Conservation (phyloP, 768 basidiomycete species). For the Gautieria morchelliformis region DNA sequence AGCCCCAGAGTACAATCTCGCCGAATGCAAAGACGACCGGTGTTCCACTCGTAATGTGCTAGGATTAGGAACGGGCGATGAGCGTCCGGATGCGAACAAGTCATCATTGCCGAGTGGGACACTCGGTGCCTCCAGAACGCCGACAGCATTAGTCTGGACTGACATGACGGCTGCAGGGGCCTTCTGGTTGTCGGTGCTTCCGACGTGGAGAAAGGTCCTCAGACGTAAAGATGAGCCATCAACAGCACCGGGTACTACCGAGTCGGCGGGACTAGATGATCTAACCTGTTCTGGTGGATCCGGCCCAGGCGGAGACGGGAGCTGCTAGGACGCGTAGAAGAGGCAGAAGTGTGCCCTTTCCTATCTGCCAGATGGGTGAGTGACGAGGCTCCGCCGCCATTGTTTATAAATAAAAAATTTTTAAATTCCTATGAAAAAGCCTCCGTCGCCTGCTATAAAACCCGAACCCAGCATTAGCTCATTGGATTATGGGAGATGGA, state of each 20-base stretch:
- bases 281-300: constrained; percentile 34
- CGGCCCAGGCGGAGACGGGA: constrained; percentile 15
- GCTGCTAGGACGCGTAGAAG: constrained; percentile 25
- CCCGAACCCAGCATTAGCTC: too few relatives aligned
- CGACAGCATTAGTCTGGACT: constrained; percentile 73
- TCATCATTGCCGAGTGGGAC: constrained; percentile 48
- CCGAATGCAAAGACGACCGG: constrained; percentile 41
- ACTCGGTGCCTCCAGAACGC: constrained; percentile 69
- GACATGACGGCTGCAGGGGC: constrained; percentile 87
- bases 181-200: constrained; percentile 68
- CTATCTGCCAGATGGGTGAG: constrained; percentile 37
- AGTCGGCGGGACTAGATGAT: constrained; percentile 76
- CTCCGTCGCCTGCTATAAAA: too few relatives aligned
- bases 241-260: constrained; percentile 53
- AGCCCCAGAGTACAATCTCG: constrained; percentile 12
- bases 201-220: constrained; percentile 55
- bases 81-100: constrained; percentile 47
- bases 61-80: constrained; percentile 63
- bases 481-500: too few relatives aligned
- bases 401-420: too few relatives aligned
- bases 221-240: constrained; percentile 54
- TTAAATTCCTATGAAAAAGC: too few relatives aligned
- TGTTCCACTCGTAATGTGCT: constrained; percentile 39
- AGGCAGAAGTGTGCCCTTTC: constrained; percentile 34
- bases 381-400: constrained; percentile 53